Conservation (phyloP, 176 grass and related monocot species). For the Carex cristatella region DNA sequence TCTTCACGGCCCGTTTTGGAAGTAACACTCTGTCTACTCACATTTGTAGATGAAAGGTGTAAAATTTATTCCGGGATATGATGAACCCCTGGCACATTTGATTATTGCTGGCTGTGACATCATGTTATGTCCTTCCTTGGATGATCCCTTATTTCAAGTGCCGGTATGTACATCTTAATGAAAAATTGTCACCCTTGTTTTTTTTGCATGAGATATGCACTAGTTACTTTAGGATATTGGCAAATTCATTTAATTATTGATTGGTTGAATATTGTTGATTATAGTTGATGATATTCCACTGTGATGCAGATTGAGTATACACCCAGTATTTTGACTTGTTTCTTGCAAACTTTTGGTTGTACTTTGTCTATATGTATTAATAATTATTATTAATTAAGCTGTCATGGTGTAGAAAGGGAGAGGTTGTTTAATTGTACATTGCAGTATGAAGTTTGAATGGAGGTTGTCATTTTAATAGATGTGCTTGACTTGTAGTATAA, state of each 20-base stretch:
- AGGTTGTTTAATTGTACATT: not conserved
- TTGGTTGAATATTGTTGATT: not conserved
- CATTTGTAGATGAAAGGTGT: slow-evolving; percentile 27
- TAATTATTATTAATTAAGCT: not conserved
- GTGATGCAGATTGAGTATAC: not conserved
- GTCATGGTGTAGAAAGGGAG: not conserved
- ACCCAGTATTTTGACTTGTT: not conserved
- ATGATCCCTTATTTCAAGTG: slow-evolving; percentile 36
- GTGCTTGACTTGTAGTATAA: too few species aligned
- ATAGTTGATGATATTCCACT: not conserved
- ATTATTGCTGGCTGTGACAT: slow-evolving; percentile 53
- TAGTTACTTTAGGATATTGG: not conserved
- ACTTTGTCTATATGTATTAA: not conserved
- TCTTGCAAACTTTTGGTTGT: not conserved
- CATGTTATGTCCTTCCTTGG: slow-evolving; percentile 55
- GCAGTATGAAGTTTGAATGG: not conserved
- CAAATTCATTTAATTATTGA: not conserved
- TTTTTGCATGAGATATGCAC: not conserved
- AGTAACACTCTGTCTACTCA: not conserved
- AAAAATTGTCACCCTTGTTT: not conserved
- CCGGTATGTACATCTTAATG: slow-evolving; percentile 28
- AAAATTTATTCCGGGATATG: slow-evolving; percentile 29
- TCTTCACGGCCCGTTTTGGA: not conserved
- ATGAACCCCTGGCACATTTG: slow-evolving; percentile 42
- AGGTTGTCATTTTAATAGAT: not conserved